phyloP scores from a whole-genome alignment of 2,329 filamentous ascomycete genomes.

The Hypoxylon rubiginosum region DNA sequence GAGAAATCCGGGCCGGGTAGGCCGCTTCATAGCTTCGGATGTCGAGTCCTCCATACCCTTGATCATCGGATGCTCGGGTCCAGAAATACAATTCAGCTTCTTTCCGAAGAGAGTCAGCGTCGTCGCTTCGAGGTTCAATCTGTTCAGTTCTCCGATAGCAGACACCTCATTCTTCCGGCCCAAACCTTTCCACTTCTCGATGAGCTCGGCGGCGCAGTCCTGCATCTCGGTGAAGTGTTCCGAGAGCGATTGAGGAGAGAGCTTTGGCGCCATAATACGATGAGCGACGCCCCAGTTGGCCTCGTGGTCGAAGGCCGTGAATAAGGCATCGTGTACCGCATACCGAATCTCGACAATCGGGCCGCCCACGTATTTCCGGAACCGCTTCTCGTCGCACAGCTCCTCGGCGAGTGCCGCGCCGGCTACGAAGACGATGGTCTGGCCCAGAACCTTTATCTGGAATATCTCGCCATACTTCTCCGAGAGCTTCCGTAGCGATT shows the following conservation, averaged over 20 bases:
- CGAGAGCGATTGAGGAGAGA: conserved; percentile 53
- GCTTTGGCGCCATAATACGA: conserved; percentile 64
- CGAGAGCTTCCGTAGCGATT: conserved; percentile 62
- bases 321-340: conserved; percentile 65
- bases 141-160: conserved; percentile 64
- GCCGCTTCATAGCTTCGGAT: conserved; percentile 68
- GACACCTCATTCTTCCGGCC: conserved; percentile 57
- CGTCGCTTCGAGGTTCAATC: conserved; percentile 66
- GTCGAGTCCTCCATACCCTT: conserved; percentile 68
- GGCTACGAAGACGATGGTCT: conserved; percentile 59
- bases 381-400: conserved; percentile 65
- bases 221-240: conserved; percentile 62
- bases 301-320: conserved; percentile 65
- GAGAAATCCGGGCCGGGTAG: conserved; percentile 64
- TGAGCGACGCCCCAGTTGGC: conserved; percentile 64
- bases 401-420: conserved; percentile 59
- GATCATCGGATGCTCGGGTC: conserved; percentile 63
- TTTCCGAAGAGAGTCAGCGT: conserved; percentile 66
- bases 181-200: conserved; percentile 63
- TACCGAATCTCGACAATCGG: conserved; percentile 66
- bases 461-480: conserved; percentile 63
- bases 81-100: conserved; percentile 61
- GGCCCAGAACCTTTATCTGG: conserved; percentile 58
- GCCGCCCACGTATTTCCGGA: conserved; percentile 67
- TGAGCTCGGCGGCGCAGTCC: conserved; percentile 63